Evolutionary conservation across 1,284 basidiomycete species (phyloP), one percentile per base, ranked within the genome.

Genomic region (Waitea zeae): DNA sequence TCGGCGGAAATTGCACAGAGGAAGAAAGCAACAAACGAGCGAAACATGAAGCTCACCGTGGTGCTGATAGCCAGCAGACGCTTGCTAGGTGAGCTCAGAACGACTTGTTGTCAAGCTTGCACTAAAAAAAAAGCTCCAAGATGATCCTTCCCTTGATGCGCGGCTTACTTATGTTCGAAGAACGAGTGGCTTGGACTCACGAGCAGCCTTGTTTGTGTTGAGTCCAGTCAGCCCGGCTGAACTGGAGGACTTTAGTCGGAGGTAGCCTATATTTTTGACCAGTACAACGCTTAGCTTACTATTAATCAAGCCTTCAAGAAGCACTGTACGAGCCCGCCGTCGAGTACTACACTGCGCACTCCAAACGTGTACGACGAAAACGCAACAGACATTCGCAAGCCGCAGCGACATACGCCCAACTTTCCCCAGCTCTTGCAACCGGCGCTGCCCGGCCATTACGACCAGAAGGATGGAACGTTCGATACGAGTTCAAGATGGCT

Each of bases 401-500:
- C 20, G 38, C 56, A 6, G 57, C 62, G 9, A 50, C 63, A 1
- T 67, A 67, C 46, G n/a, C 30, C 9, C 30, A 31, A n/a, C n/a
- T n/a, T n/a, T n/a, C 63, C 14, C 40, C 66, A 13, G 64, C 59
- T 12, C 54, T 55, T 32, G 50, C 61, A 9, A 56, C 46, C n/a
- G n/a, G n/a, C n/a, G n/a, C n/a, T n/a, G 47, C 64, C 2, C 63
- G 77, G 17, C 72, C 78, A 1, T 55, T 97, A 4, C 61, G 79
- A 12, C 67, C 80, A 0, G 81, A 89, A 52, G 92, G 93, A 0
- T 97, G 93, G 90, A 82, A 77, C 0, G 86, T 93, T n/a, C 64
- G 93, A 14, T 92, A 93, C 48, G 89, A 95, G 51, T 97, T 88
- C 62, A 98, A 97, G 58, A 81, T 93, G 62, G 93, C 81, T 0